Percentiles rank a stretch among this genome's conserved stretches.
Evolutionary conservation across 176 grass and related monocot genomes (phyloP).

Genomic region (Aegilops bicornis): DNA sequence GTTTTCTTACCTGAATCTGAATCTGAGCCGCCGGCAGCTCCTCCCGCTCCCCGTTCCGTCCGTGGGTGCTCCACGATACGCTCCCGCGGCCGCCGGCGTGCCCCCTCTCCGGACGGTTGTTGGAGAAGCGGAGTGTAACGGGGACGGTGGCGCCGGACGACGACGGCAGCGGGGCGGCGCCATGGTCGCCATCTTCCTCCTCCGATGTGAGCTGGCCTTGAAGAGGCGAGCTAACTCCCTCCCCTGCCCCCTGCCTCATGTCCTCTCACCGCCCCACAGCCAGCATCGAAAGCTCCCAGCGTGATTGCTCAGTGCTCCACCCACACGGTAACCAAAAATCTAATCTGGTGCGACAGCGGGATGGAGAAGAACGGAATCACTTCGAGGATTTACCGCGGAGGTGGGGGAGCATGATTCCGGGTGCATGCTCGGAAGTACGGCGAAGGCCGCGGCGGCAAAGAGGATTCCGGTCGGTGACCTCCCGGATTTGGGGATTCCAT

Average conservation of each 20-base stretch:
- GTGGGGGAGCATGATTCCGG: too few species aligned
- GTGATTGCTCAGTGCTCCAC: neutral
- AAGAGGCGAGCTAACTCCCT: neutral
- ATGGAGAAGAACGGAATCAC: neutral
- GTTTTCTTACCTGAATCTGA: too few species aligned
- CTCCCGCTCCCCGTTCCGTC: neutral
- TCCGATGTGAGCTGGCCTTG: neutral
- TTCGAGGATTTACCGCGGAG: neutral
- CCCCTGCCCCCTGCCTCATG: too few species aligned
- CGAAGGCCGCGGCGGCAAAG: too few species aligned
- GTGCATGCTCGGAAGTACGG: too few species aligned
- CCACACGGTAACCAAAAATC: neutral
- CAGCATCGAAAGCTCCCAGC: too few species aligned
- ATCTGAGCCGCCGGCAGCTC: neutral
- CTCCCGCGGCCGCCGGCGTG: neutral
- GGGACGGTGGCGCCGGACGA: too few species aligned
- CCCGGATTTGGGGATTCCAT: too few species aligned
- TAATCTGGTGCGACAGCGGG: neutral
- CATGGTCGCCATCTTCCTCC: neutral
- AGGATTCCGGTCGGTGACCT: too few species aligned
- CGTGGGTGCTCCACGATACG: neutral
- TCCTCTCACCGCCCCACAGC: too few species aligned
- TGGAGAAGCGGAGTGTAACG: neutral
- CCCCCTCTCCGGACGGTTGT: neutral
- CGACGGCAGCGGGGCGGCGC: neutral